phyloP scores from a whole-genome alignment of 768 basidiomycete genomes.

The Lactifluus echinatus region DNA sequence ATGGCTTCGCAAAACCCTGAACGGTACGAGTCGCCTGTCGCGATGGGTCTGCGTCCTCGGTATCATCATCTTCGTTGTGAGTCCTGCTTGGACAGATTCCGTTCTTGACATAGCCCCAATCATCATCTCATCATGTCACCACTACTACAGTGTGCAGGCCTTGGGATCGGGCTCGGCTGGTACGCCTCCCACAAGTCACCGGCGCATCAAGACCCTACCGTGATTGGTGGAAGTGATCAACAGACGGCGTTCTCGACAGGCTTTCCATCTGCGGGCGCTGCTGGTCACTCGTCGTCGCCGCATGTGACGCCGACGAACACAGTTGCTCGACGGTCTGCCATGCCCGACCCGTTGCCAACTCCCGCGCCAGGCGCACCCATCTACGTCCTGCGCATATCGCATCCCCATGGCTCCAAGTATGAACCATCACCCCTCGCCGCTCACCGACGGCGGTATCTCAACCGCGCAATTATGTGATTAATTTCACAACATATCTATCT shows the following conservation, averaged over 20 bases:
- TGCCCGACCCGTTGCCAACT: constrained; percentile 22
- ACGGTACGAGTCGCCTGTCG: constrained; percentile 41
- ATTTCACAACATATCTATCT: not conserved
- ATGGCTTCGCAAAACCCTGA: constrained; percentile 62
- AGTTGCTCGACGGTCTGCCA: constrained; percentile 34
- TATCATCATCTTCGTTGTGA: constrained; percentile 46
- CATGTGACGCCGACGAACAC: constrained; percentile 59
- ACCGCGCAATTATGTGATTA: constrained; percentile 9
- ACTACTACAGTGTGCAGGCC: constrained; percentile 37
- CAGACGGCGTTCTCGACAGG: constrained; percentile 25
- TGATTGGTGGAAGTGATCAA: constrained; percentile 54
- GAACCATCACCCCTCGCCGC: not conserved
- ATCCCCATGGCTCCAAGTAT: not conserved
- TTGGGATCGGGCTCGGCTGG: constrained; percentile 51
- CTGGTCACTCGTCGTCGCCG: constrained; percentile 22
- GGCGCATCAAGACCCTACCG: constrained; percentile 44
- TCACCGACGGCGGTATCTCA: constrained; percentile 1
- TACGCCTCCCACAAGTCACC: constrained; percentile 46
- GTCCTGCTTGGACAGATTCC: constrained; percentile 21
- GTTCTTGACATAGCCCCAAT: not conserved
- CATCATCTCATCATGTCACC: not conserved
- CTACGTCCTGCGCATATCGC: constrained; percentile 10
- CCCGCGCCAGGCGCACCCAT: constrained; percentile 9
- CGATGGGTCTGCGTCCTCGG: constrained; percentile 67
- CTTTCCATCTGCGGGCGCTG: constrained; percentile 18